Conservation (phyloP, 139 green algal species). For the Chlorella vulgaris region DNA sequence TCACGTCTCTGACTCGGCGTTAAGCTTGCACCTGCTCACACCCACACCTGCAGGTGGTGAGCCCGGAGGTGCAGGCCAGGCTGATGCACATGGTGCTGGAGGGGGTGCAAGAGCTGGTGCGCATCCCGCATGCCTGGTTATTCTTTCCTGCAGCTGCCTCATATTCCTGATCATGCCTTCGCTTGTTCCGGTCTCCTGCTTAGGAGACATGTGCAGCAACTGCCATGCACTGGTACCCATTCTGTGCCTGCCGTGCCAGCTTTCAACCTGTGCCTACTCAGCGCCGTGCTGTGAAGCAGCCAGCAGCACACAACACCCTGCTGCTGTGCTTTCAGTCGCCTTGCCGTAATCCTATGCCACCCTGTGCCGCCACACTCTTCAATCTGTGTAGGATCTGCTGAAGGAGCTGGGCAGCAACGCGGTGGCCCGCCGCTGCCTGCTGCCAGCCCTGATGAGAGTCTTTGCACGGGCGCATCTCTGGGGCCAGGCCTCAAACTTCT, state of each 20-base stretch:
- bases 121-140: not conserved
- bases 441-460: slow-evolving; percentile 23
- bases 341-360: not conserved
- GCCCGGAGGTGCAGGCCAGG: slow-evolving; percentile 23
- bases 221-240: too few species aligned
- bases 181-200: too few species aligned
- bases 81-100: slow-evolving; percentile 31
- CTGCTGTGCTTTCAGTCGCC: not conserved
- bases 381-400: slow-evolving; percentile 15
- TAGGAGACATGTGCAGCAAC: too few species aligned
- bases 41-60: slow-evolving; percentile 12
- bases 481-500: slow-evolving; percentile 26
- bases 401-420: slow-evolving; percentile 3
- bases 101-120: slow-evolving; percentile 18
- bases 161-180: too few species aligned
- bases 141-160: not conserved
- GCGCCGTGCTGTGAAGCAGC: too few species aligned
- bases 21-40: not conserved
- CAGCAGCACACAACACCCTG: not conserved
- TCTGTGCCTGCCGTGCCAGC: too few species aligned
- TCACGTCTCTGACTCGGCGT: too few species aligned
- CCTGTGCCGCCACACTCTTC: not conserved
- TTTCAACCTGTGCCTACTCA: too few species aligned
- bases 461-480: slow-evolving; percentile 6
- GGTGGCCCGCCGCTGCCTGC: not conserved